These are phyloP conservation scores for Dichomitus squalens DNA, from an alignment of 1,284 basidiomycete species.

Conservation along the genomic window DNA sequence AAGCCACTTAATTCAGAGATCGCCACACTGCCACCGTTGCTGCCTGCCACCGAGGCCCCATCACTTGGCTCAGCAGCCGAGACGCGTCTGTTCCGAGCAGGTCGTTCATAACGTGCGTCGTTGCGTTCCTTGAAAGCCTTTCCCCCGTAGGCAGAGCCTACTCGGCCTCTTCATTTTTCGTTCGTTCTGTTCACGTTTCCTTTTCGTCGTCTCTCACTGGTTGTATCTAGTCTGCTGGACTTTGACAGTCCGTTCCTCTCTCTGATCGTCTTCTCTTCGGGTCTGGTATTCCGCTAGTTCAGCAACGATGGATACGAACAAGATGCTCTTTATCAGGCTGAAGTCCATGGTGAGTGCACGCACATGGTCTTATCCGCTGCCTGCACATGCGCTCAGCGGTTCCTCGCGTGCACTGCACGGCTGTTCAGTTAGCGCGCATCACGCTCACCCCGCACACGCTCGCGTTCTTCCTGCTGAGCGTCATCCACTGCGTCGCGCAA, in stretches of 20 bases:
- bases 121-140: constrained; percentile 9
- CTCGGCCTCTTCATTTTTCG: constrained; percentile 4
- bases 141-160: constrained; percentile 14
- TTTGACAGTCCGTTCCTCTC: constrained; percentile 20
- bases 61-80: background rate
- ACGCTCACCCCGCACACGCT: constrained; percentile 40
- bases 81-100: background rate
- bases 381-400: background rate
- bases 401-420: background rate
- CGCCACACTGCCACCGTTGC: constrained; percentile 20
- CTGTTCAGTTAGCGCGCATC: constrained; percentile 35
- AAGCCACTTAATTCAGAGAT: constrained; percentile 16
- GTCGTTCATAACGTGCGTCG: constrained; percentile 6
- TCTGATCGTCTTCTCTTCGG: background rate
- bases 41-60: constrained; percentile 3
- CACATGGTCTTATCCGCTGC: too few species aligned
- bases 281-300: background rate
- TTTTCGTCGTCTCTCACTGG: background rate
- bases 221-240: constrained; percentile 11
- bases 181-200: background rate
- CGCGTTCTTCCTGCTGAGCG: constrained; percentile 48
- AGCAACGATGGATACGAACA: constrained; percentile 3
- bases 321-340: constrained; percentile 8
- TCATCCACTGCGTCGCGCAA: constrained; percentile 37
- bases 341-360: constrained; percentile 18